Conservation (phyloP, 345 rosid species). For the Brassica cretica region DNA sequence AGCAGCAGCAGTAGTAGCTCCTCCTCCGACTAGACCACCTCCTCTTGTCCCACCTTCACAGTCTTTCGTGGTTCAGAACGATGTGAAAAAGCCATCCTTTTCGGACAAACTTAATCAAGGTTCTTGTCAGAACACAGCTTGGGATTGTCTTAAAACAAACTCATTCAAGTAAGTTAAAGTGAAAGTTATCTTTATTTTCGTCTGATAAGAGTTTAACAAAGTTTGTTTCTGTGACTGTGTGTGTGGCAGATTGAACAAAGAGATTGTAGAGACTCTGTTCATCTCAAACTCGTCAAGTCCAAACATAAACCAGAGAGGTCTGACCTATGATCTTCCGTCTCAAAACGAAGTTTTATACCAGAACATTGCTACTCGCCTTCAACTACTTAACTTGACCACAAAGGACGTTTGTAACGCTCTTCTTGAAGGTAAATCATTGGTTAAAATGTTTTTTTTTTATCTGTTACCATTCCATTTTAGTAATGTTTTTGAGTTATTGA, state of each 20-base stretch:
- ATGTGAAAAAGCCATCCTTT: slow-evolving; percentile 7
- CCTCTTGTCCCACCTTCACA: slow-evolving; percentile 44
- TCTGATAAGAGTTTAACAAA: slow-evolving; percentile 1
- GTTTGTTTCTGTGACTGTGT: slow-evolving; percentile 23
- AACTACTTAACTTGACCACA: slow-evolving; percentile 70
- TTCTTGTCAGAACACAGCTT: neutral
- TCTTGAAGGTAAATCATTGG: slow-evolving; percentile 62
- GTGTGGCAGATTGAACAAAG: slow-evolving; percentile 83
- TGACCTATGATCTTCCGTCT: slow-evolving; percentile 47
- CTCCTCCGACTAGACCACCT: slow-evolving; percentile 40
- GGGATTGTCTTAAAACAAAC: slow-evolving; percentile 60
- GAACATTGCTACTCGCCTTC: slow-evolving; percentile 79
- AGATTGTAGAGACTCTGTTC: slow-evolving; percentile 83
- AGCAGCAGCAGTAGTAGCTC: slow-evolving; percentile 19
- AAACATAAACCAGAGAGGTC: slow-evolving; percentile 53
- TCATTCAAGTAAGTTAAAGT: slow-evolving; percentile 64
- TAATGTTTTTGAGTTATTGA: neutral
- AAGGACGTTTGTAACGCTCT: slow-evolving; percentile 95
- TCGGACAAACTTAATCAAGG: slow-evolving; percentile 9
- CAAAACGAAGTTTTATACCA: slow-evolving; percentile 65
- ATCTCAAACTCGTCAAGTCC: slow-evolving; percentile 60
- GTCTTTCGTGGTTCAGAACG: slow-evolving; percentile 51
- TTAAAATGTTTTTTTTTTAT: no score
- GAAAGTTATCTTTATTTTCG: neutral
- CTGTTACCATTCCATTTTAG: no score